These are phyloP conservation scores for Brassica incana DNA, from an alignment of 345 rosid species.

Conservation along the genomic window DNA sequence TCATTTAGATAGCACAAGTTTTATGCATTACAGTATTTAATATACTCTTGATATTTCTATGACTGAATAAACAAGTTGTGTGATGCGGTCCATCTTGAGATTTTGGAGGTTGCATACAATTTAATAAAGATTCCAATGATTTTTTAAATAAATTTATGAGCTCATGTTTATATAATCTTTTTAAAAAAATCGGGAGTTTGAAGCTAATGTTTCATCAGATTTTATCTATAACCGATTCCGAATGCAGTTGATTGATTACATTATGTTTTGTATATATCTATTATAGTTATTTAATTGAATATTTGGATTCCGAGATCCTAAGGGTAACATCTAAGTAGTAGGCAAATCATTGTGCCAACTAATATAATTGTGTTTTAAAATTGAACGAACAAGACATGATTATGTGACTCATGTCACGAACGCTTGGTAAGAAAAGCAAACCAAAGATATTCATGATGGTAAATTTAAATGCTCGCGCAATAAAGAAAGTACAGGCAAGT, in stretches of 20 bases:
- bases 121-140: no score
- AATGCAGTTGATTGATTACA: slow-evolving; percentile 21
- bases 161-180: no score
- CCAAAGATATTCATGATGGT: not conserved
- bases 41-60: slow-evolving; percentile 7
- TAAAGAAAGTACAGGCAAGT: slow-evolving; percentile 20
- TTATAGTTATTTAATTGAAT: slow-evolving; percentile 5
- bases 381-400: not conserved
- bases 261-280: slow-evolving; percentile 2
- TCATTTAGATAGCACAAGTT: not conserved
- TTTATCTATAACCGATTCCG: no score
- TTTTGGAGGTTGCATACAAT: no score
- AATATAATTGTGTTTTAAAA: not conserved
- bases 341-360: slow-evolving; percentile 27
- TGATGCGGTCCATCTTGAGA: not conserved
- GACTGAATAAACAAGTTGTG: not conserved
- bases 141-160: no score
- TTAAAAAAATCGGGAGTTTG: no score
- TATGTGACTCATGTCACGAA: slow-evolving; percentile 8
- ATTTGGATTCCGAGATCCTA: slow-evolving; percentile 17
- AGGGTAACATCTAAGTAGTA: slow-evolving; percentile 28
- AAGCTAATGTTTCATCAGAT: no score
- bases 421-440: slow-evolving; percentile 1
- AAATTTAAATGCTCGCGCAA: not conserved
- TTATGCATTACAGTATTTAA: not conserved